Percentiles rank a stretch among this genome's conserved stretches.
Evolutionary conservation across 1,139 yeast genomes (phyloP).

Genomic region (Candida mesenterica): DNA sequence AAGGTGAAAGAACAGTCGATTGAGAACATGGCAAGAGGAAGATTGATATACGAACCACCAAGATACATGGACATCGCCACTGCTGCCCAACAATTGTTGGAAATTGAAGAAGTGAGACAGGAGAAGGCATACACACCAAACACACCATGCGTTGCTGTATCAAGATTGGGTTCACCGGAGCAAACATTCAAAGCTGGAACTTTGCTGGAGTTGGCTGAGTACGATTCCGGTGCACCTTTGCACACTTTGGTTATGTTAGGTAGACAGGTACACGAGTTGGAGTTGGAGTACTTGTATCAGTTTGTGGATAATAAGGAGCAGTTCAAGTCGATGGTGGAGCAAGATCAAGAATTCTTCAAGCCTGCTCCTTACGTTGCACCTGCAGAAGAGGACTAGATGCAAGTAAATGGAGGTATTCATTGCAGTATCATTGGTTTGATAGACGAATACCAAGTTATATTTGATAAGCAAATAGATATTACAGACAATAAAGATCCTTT

Average conservation of each 20-base stretch:
- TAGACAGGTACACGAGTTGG: slow-evolving; percentile 91
- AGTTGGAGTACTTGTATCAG: slow-evolving; percentile 77
- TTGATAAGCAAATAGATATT: too few species aligned
- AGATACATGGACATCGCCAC: slow-evolving; percentile 91
- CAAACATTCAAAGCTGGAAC: slow-evolving; percentile 88
- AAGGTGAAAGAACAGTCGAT: slow-evolving; percentile 96
- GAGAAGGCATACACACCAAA: slow-evolving; percentile 77
- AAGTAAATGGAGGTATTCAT: too few species aligned
- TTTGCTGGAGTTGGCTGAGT: slow-evolving; percentile 65
- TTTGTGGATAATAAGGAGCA: slow-evolving; percentile 67
- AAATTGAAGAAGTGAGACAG: slow-evolving; percentile 73
- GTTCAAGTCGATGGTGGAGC: slow-evolving; percentile 56
- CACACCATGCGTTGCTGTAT: slow-evolving; percentile 92
- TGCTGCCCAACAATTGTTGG: slow-evolving; percentile 84
- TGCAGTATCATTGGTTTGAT: too few species aligned
- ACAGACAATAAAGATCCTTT: not conserved
- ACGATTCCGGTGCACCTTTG: slow-evolving; percentile 91
- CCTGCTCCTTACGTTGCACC: slow-evolving; percentile 51
- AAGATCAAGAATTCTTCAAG: slow-evolving; percentile 76
- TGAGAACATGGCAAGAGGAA: slow-evolving; percentile 92
- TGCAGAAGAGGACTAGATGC: slow-evolving; percentile 24
- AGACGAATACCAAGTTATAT: too few species aligned
- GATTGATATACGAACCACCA: slow-evolving; percentile 92
- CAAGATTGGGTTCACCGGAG: slow-evolving; percentile 83
- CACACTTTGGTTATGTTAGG: slow-evolving; percentile 91